Evolutionary conservation across 805 yeast species (phyloP).

Genomic region (Kuraishia floccosa): DNA sequence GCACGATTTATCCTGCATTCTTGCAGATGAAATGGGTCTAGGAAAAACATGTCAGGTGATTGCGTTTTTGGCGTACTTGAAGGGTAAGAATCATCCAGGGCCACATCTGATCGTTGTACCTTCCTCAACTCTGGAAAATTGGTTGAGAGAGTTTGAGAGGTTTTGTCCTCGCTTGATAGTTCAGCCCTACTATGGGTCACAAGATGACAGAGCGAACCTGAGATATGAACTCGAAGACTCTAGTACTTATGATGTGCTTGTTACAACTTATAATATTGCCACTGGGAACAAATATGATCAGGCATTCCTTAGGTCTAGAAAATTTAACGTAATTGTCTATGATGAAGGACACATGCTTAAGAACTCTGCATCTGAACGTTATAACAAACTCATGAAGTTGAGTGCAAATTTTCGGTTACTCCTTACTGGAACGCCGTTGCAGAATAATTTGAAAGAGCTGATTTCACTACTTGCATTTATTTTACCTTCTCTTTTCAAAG

Average conservation of each 20-base stretch:
- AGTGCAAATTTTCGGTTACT: slow-evolving; percentile 76
- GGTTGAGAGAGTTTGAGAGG: slow-evolving; percentile 89
- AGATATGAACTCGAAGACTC: slow-evolving; percentile 55
- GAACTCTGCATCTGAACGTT: slow-evolving; percentile 81
- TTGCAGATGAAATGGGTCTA: slow-evolving; percentile 98
- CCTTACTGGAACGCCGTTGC: slow-evolving; percentile 95
- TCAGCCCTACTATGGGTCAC: slow-evolving; percentile 91
- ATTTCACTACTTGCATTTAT: slow-evolving; percentile 87
- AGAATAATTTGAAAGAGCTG: slow-evolving; percentile 82
- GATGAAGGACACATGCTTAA: slow-evolving; percentile 98
- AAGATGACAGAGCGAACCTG: slow-evolving; percentile 73
- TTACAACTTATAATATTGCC: slow-evolving; percentile 89
- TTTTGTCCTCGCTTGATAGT: slow-evolving; percentile 77
- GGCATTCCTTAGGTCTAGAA: slow-evolving; percentile 60
- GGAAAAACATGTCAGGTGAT: slow-evolving; percentile 97
- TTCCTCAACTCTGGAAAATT: slow-evolving; percentile 90
- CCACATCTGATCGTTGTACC: slow-evolving; percentile 96
- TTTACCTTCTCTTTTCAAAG: slow-evolving; percentile 71
- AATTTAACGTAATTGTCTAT: slow-evolving; percentile 81
- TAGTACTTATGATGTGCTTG: slow-evolving; percentile 69
- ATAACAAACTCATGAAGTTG: slow-evolving; percentile 74
- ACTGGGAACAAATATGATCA: slow-evolving; percentile 78
- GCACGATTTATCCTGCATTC: slow-evolving; percentile 74
- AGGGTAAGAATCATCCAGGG: slow-evolving; percentile 46
- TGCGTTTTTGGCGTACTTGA: slow-evolving; percentile 78